Conservation (phyloP, 116 monocot species). For the Dioscorea cayenensis region DNA sequence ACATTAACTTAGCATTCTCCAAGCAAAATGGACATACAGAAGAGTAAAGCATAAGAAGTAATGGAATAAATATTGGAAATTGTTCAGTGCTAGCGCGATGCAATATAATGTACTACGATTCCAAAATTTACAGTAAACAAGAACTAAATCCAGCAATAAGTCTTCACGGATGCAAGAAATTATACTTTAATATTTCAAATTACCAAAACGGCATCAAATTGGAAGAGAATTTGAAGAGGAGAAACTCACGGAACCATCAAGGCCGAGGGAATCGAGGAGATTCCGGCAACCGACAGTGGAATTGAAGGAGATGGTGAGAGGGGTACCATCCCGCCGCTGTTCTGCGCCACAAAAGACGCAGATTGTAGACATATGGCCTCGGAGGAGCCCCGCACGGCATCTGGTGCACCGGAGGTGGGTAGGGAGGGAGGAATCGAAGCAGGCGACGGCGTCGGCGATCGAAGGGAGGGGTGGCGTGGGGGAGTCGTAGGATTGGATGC, state of each 20-base stretch:
- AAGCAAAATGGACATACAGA: no score
- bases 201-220: not conserved
- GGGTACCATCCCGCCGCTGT: constrained; percentile 16
- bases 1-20: no score
- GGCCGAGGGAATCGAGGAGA: constrained; percentile 46
- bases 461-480: constrained; percentile 10
- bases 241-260: constrained; percentile 66
- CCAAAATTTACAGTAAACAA: no score
- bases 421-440: constrained; percentile 24
- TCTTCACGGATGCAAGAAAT: no score
- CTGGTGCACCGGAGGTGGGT: constrained; percentile 34
- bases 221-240: not conserved
- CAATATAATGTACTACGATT: not conserved
- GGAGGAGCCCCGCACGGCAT: constrained; percentile 46
- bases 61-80: not conserved
- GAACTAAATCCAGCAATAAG: no score
- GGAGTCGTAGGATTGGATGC: constrained; percentile 25
- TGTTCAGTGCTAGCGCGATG: not conserved
- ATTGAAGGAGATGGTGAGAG: constrained; percentile 38
- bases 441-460: constrained; percentile 23
- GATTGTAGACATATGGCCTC: constrained; percentile 25
- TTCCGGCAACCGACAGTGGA: constrained; percentile 33
- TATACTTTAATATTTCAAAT: not conserved
- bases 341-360: constrained; percentile 56
- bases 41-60: no score